phyloP scores from a whole-genome alignment of 2,329 filamentous ascomycete genomes.

The Sclerotinia trifoliorum region DNA sequence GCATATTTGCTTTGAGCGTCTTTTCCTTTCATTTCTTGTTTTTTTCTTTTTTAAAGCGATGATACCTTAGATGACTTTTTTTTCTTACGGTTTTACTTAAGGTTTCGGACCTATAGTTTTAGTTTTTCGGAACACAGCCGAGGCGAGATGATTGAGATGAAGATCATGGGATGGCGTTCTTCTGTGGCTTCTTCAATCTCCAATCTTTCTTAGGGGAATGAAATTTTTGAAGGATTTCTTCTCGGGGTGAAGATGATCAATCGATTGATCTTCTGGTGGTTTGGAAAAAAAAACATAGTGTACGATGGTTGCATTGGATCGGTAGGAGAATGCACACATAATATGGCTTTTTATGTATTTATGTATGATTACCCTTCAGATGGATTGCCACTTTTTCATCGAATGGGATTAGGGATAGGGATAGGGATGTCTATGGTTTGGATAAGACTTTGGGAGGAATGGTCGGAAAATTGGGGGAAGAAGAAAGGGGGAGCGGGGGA shows the following conservation, averaged over 20 bases:
- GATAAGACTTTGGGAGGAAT: background rate
- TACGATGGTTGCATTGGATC: background rate
- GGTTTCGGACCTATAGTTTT: background rate
- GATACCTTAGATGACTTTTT: background rate
- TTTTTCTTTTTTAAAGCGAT: conserved; percentile 10
- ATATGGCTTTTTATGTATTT: background rate
- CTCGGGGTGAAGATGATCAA: background rate
- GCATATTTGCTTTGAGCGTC: conserved; percentile 6
- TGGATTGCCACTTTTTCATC: background rate
- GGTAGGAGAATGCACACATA: background rate
- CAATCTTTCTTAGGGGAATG: background rate
- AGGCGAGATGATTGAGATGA: conserved; percentile 12
- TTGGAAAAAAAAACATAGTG: background rate
- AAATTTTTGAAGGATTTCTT: background rate
- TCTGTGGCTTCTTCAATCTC: background rate
- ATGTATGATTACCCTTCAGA: conserved; percentile 3
- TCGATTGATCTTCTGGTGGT: background rate
- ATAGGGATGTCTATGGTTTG: background rate
- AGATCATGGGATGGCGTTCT: conserved; percentile 14
- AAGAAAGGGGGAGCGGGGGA: background rate
- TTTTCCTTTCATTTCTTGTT: conserved; percentile 1
- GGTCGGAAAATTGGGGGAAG: background rate
- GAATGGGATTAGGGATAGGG: too few species aligned
- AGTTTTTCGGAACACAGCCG: background rate
- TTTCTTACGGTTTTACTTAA: background rate